Evolutionary conservation across 495 filamentous ascomycete genomes (phyloP), one percentile per base, ranked within the genome.

Genomic region (Hypoxylon fuscum): DNA sequence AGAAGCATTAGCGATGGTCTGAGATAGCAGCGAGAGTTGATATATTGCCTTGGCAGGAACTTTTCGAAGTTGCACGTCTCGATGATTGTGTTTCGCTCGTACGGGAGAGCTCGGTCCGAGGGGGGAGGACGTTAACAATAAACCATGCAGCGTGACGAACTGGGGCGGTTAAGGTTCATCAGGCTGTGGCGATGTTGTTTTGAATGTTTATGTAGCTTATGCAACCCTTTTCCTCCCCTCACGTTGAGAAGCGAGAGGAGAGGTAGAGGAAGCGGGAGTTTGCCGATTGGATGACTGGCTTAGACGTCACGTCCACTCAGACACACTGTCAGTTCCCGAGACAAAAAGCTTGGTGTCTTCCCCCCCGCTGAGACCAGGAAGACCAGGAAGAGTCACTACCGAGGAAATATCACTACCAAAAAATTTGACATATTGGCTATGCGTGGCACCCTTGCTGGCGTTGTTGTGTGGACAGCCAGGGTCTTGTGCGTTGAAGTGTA

Each of bases 311-410:
- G 56, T 25, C 60, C 43, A 46, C 43, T 15, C 9, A 46, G 23
- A 29, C 48, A 49, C 29, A 29, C 27, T 66, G 63, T 23, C 52
- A 66, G 63, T 31, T 62, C 63, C 63, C 63, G 63, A 66, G 63
- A 66, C 63, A 62, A 40, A 66, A 62, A 58, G 63, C 63, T 66
- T 66, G 48, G 63, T 62, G 62, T 60, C 47, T 43, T 52, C 56
- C 38, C 43, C 23, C 32, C 63, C 46, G 43, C 57, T 17, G 53
- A 66, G 57, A 54, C 49, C 11, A 5, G 12, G 32, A 14, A 4
- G n/a, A n/a, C n/a, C n/a, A 38, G 35, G 35, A 14, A 38, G 35
- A 17, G 37, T 40, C 37, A 40, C 37, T 18, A 8, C 37, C 37
- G 37, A 53, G 53, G 57, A 58, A 54, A 54, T 47, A 52, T 25